Evolutionary conservation across 1,284 basidiomycete species (phyloP).

Genomic region (Rhodotorula sp.): DNA sequence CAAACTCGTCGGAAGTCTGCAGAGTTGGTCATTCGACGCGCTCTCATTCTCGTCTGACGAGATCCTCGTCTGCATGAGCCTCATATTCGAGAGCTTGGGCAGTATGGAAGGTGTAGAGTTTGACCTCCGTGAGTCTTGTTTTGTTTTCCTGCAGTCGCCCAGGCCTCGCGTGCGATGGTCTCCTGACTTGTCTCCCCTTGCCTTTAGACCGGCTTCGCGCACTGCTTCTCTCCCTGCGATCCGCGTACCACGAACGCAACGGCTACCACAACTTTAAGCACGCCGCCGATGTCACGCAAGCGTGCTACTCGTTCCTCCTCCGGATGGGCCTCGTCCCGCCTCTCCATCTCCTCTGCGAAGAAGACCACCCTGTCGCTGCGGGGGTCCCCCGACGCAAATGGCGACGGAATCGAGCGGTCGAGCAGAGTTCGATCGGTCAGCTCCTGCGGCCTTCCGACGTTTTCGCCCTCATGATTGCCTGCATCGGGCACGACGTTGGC

Average conservation of each 20-base stretch:
- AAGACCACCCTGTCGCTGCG: constrained; percentile 30
- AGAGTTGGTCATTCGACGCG: constrained; percentile 83
- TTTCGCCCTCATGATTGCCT: constrained; percentile 78
- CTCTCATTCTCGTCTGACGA: constrained; percentile 74
- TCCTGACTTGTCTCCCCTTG: background rate
- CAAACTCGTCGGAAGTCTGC: constrained; percentile 61
- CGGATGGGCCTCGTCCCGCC: constrained; percentile 75
- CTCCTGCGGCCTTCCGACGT: constrained; percentile 66
- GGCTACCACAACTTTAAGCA: constrained; percentile 95
- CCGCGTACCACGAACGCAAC: constrained; percentile 82
- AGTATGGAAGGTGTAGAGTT: constrained; percentile 67
- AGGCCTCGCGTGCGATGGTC: too few relatives aligned
- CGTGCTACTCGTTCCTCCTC: constrained; percentile 77
- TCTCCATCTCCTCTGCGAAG: constrained; percentile 55
- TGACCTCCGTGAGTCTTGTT: constrained; percentile 64
- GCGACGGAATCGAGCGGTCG: constrained; percentile 53
- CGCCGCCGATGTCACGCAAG: constrained; percentile 89
- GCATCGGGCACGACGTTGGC: constrained; percentile 91
- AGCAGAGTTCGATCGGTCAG: constrained; percentile 54
- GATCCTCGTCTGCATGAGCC: constrained; percentile 70
- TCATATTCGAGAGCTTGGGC: constrained; percentile 61
- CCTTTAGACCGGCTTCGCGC: constrained; percentile 60
- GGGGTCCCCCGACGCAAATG: constrained; percentile 36
- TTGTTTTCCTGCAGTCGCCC: constrained; percentile 55
- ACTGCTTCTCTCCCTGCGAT: constrained; percentile 75